phyloP scores from a whole-genome alignment of 108 stramenopile species.

The Discostella stelligeroides region DNA sequence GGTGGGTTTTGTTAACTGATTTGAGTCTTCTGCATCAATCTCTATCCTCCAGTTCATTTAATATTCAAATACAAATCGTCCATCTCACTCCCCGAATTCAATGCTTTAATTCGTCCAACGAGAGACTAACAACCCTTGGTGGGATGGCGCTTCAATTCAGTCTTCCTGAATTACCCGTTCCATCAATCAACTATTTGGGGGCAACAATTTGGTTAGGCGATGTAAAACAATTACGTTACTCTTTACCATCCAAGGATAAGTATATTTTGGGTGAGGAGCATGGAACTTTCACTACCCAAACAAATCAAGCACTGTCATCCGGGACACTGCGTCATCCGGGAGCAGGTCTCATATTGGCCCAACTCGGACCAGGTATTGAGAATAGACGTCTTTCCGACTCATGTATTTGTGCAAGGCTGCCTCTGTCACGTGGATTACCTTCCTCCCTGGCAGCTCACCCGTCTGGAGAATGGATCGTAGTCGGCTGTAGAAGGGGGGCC shows the following conservation, averaged over 20 bases:
- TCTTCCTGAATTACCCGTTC: conserved; percentile 41
- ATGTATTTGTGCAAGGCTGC: conserved; percentile 25
- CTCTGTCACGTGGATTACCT: conserved; percentile 33
- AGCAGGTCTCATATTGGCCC: conserved; percentile 26
- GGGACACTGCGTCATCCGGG: conserved; percentile 18
- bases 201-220: conserved; percentile 43
- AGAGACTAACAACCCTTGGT: conserved; percentile 31
- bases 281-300: conserved; percentile 6
- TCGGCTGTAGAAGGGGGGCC: conserved; percentile 46
- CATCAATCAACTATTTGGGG: conserved; percentile 17
- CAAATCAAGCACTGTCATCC: neutral
- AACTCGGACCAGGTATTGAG: conserved; percentile 4
- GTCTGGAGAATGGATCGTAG: conserved; percentile 49
- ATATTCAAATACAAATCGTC: conserved; percentile 27
- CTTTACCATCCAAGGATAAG: conserved; percentile 49
- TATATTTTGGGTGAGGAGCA: conserved; percentile 34
- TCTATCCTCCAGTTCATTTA: neutral
- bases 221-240: conserved; percentile 38
- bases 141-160: conserved; percentile 51
- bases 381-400: neutral
- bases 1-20: conserved; percentile 42
- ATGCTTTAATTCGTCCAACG: conserved; percentile 47
- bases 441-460: conserved; percentile 42
- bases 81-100: conserved; percentile 46
- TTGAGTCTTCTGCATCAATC: conserved; percentile 3